Conservation (phyloP, 2,329 filamentous ascomycete species). For the Cercospora sojina region DNA sequence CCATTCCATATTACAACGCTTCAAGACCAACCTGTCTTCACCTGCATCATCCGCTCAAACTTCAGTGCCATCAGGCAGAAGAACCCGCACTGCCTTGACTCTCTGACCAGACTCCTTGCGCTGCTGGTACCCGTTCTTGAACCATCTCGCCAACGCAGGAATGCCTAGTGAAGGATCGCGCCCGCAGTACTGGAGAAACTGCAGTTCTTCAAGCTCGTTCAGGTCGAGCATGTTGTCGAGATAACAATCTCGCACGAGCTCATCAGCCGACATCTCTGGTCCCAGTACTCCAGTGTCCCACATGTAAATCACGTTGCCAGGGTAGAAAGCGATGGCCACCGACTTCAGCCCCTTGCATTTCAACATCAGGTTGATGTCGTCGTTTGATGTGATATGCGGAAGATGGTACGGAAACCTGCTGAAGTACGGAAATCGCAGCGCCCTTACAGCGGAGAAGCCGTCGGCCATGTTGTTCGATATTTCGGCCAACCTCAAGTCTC, state of each 20-base stretch:
- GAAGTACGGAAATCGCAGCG: not conserved
- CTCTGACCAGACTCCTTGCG: not conserved
- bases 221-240: not conserved
- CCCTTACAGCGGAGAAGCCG: not conserved
- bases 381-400: constrained; percentile 9
- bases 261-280: not conserved
- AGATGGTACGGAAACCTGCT: not conserved
- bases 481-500: not conserved
- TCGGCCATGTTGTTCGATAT: not conserved
- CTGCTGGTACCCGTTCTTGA: constrained; percentile 3
- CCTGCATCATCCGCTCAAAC: not conserved
- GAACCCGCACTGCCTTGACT: not conserved
- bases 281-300: not conserved
- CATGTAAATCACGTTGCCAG: not conserved
- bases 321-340: constrained; percentile 2
- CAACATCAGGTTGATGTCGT: constrained; percentile 21
- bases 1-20: not conserved
- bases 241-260: not conserved
- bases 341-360: constrained; percentile 20
- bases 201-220: not conserved
- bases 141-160: not conserved
- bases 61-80: not conserved
- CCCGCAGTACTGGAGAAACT: not conserved
- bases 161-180: not conserved
- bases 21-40: not conserved